Percentiles rank a stretch among this genome's conserved stretches.
phyloP scores from a whole-genome alignment of 1,139 yeast species.

The Suhomyces taliae region DNA sequence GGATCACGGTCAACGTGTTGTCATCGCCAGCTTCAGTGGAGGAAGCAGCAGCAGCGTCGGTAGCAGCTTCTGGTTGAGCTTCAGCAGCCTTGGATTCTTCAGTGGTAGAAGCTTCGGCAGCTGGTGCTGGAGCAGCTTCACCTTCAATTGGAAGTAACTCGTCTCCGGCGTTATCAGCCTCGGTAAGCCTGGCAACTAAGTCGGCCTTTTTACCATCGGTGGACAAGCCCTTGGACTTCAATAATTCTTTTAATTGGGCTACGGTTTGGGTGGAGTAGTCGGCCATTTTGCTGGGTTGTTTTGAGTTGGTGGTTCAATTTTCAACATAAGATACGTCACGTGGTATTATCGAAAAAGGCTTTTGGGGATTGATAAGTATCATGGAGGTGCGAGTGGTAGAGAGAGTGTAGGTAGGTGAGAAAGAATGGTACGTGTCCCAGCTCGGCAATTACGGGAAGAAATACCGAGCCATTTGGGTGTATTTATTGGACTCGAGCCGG shows the following conservation, averaged over 20 bases:
- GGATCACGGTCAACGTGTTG: slow-evolving; percentile 12
- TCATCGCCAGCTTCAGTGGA: slow-evolving; percentile 15
- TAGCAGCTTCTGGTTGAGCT: slow-evolving; percentile 13
- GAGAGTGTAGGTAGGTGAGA: no score
- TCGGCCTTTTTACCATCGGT: slow-evolving; percentile 84
- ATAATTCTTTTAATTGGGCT: slow-evolving; percentile 76
- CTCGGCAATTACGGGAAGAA: no score
- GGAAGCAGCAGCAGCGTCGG: slow-evolving; percentile 14
- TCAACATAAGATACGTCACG: slow-evolving; percentile 2
- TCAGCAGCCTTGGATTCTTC: slow-evolving; percentile 8
- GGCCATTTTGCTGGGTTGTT: slow-evolving; percentile 37
- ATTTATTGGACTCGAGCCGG: no score
- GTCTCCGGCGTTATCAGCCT: slow-evolving; percentile 16
- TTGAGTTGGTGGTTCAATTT: slow-evolving; percentile 2
- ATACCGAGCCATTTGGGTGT: no score
- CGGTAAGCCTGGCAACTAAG: slow-evolving; percentile 66
- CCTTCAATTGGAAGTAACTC: slow-evolving; percentile 14
- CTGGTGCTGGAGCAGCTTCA: slow-evolving; percentile 15
- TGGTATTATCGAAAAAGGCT: neutral
- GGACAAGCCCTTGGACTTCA: slow-evolving; percentile 68
- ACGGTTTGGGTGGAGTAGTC: slow-evolving; percentile 71
- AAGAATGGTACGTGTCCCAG: no score
- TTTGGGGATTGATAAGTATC: no score
- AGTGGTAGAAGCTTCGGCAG: slow-evolving; percentile 15
- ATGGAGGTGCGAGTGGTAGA: no score